Evolutionary conservation across 2,329 filamentous ascomycete species (phyloP).

Genomic region (Beauveria sp.): DNA sequence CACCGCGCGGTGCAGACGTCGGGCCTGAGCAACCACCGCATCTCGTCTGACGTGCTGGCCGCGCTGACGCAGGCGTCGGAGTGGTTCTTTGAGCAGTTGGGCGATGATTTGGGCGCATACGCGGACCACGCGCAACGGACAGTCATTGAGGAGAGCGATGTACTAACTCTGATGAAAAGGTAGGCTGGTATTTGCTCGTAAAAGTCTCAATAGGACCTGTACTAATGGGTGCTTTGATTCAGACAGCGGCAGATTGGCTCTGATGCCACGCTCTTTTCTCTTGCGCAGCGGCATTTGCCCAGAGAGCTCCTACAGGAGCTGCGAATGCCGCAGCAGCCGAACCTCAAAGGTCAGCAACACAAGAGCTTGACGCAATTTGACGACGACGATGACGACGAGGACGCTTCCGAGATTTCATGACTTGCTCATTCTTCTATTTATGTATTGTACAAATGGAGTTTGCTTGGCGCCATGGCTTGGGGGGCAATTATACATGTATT

Average conservation of each 20-base stretch:
- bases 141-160: constrained; percentile 78
- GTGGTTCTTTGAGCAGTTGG: constrained; percentile 86
- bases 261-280: constrained; percentile 68
- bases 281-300: constrained; percentile 77
- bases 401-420: constrained; percentile 28
- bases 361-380: constrained; percentile 21
- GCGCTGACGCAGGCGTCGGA: constrained; percentile 75
- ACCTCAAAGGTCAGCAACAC: constrained; percentile 37
- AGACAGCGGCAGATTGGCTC: constrained; percentile 72
- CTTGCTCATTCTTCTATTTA: constrained; percentile 6
- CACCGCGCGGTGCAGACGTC: constrained; percentile 63
- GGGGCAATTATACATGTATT: constrained; percentile 19
- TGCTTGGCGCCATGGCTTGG: not conserved
- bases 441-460: constrained; percentile 18
- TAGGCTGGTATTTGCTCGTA: constrained; percentile 34
- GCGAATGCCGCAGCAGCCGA: constrained; percentile 56
- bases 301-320: constrained; percentile 77
- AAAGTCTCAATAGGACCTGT: no score
- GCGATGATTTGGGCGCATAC: constrained; percentile 72
- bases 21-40: constrained; percentile 57
- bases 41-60: constrained; percentile 65
- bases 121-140: constrained; percentile 75
- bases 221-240: constrained; percentile 18
- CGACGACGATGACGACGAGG: constrained; percentile 19
- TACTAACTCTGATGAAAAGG: constrained; percentile 77